Percentiles rank a stretch among this genome's conserved stretches.
Conservation (phyloP, 768 basidiomycete genomes). For the Russula foetens region DNA sequence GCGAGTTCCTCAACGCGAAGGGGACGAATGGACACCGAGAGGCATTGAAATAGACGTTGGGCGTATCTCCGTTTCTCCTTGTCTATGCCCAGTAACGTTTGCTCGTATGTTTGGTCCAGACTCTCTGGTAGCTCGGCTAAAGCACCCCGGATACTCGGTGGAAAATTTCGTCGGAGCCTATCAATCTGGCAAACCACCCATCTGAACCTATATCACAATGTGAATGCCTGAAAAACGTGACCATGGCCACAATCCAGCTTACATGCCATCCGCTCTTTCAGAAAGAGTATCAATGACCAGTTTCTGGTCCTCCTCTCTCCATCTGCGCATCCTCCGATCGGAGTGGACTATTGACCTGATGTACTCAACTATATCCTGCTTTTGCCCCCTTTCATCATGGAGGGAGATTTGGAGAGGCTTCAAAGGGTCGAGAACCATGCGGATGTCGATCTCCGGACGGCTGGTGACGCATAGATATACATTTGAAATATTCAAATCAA, state of each 20-base stretch:
- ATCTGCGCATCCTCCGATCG: not conserved
- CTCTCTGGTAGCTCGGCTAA: not conserved
- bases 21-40: not conserved
- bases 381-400: not conserved
- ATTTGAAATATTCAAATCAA: not conserved
- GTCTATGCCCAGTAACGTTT: not conserved
- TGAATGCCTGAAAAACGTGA: not conserved
- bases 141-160: not conserved
- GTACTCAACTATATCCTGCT: not conserved
- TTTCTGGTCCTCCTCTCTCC: not conserved
- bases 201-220: not conserved
- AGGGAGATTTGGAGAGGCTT: not conserved
- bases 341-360: not conserved
- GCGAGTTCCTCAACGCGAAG: not conserved
- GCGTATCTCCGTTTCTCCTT: not conserved
- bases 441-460: slow-evolving; percentile 3
- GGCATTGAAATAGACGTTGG: not conserved
- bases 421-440: not conserved
- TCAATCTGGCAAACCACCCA: not conserved
- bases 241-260: not conserved
- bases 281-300: not conserved
- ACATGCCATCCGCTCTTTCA: not conserved
- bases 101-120: not conserved
- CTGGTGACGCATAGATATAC: not conserved
- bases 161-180: not conserved